phyloP scores from a whole-genome alignment of 805 yeast species.

The Danielia reshetovae region DNA sequence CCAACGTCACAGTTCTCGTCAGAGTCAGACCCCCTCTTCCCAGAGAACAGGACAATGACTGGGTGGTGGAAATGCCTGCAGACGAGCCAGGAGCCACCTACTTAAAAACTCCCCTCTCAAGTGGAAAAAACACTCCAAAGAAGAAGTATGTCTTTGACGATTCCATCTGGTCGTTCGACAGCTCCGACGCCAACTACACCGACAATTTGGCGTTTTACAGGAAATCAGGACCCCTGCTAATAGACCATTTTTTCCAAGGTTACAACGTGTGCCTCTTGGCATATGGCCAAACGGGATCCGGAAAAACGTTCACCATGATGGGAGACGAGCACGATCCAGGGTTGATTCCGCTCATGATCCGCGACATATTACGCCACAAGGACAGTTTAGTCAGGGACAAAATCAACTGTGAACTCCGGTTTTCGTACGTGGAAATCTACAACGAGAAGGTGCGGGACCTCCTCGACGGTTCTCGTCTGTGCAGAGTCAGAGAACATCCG shows the following conservation, averaged over 20 bases:
- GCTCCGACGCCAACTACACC: slow-evolving; percentile 29
- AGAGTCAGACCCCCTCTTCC: slow-evolving; percentile 47
- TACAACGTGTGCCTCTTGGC: slow-evolving; percentile 41
- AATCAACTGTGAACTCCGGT: slow-evolving; percentile 36
- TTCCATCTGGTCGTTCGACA: slow-evolving; percentile 46
- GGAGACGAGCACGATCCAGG: slow-evolving; percentile 35
- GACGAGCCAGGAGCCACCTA: slow-evolving; percentile 17
- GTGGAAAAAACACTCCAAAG: slow-evolving; percentile 4
- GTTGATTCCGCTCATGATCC: slow-evolving; percentile 42
- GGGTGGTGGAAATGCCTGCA: slow-evolving; percentile 31
- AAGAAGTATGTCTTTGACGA: slow-evolving; percentile 49
- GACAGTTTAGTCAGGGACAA: slow-evolving; percentile 32
- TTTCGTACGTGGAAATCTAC: slow-evolving; percentile 72
- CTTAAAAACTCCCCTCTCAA: slow-evolving; percentile 19
- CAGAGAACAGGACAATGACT: slow-evolving; percentile 22
- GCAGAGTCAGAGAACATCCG: slow-evolving; percentile 64
- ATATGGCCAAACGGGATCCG: slow-evolving; percentile 43
- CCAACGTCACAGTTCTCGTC: slow-evolving; percentile 45
- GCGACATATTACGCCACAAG: slow-evolving; percentile 46
- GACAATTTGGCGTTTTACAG: slow-evolving; percentile 51
- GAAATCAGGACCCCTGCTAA: slow-evolving; percentile 53
- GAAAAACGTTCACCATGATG: slow-evolving; percentile 43
- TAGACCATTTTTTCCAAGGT: slow-evolving; percentile 49
- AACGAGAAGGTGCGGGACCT: slow-evolving; percentile 74
- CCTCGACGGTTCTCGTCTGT: slow-evolving; percentile 29